Percentiles rank a stretch among this genome's conserved stretches.
Evolutionary conservation across 768 basidiomycete species (phyloP).

Genomic region (Boletus rubescentipes): DNA sequence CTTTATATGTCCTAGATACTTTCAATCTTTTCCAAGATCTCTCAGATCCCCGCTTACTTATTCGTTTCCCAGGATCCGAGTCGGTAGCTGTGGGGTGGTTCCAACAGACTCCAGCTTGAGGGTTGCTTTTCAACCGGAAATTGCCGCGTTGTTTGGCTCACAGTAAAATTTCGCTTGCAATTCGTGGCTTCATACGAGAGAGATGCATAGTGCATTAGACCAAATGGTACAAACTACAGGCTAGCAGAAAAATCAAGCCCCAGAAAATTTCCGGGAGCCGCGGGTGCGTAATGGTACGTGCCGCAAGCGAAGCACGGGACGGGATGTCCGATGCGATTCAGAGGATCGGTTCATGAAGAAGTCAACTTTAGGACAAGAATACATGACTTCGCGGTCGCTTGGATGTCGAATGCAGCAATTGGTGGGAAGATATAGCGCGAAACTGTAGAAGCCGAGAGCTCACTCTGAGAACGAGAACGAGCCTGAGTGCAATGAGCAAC

Average conservation of each 20-base stretch:
- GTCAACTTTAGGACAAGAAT: background rate
- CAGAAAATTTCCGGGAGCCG: background rate
- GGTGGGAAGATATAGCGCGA: background rate
- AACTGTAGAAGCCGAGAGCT: background rate
- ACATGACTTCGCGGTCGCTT: background rate
- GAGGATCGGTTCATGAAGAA: conserved; percentile 3
- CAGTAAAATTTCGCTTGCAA: no score
- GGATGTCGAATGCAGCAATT: background rate
- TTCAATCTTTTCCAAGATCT: background rate
- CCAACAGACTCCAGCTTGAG: no score
- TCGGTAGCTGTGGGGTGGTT: no score
- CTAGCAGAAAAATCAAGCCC: background rate
- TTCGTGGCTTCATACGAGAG: no score
- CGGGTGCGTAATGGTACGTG: background rate
- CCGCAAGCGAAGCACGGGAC: background rate
- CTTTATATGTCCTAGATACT: background rate
- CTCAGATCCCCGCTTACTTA: background rate
- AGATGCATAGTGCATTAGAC: no score
- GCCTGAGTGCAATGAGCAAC: background rate
- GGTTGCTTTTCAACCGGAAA: no score
- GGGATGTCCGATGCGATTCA: background rate
- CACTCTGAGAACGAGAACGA: background rate
- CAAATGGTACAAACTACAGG: background rate
- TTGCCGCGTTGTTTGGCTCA: no score
- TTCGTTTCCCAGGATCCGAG: background rate